Conservation (phyloP, 164 flowering plant genomes). For the Vitis rotundifolia region DNA sequence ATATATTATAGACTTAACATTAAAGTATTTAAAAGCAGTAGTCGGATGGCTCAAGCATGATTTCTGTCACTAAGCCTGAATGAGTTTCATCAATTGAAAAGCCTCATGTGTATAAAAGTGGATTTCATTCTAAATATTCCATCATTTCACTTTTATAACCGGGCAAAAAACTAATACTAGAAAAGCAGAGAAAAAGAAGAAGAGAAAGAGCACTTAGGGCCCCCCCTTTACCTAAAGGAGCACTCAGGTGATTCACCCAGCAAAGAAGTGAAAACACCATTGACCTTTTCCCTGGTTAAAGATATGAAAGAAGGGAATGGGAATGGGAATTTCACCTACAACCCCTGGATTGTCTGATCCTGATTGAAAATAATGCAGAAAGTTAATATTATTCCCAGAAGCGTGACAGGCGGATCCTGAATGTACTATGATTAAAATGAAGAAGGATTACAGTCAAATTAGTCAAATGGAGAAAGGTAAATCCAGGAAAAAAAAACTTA, state of each 20-base stretch:
- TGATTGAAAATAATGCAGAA: too few relatives aligned
- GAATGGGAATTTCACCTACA: background rate
- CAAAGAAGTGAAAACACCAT: background rate
- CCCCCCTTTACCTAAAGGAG: constrained; percentile 2
- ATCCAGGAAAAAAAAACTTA: background rate
- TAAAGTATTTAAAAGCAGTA: background rate
- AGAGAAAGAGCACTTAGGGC: background rate
- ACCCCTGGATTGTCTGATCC: too few relatives aligned
- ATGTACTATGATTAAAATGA: too few relatives aligned
- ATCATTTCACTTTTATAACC: background rate
- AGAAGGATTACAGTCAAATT: background rate
- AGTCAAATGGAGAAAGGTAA: constrained; percentile 10
- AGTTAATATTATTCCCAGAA: too few relatives aligned
- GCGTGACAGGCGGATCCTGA: too few relatives aligned
- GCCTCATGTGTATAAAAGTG: background rate
- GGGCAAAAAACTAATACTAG: background rate
- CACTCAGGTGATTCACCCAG: constrained; percentile 2
- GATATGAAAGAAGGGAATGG: background rate
- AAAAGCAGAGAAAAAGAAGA: background rate
- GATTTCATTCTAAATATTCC: background rate
- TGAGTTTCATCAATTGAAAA: background rate
- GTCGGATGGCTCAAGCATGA: background rate
- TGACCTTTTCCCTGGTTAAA: background rate
- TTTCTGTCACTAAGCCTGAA: background rate
- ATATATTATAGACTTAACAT: background rate